Base-by-base conservation (phyloP, 139 green algal species). In the Spirogloea muscicola region DNA sequence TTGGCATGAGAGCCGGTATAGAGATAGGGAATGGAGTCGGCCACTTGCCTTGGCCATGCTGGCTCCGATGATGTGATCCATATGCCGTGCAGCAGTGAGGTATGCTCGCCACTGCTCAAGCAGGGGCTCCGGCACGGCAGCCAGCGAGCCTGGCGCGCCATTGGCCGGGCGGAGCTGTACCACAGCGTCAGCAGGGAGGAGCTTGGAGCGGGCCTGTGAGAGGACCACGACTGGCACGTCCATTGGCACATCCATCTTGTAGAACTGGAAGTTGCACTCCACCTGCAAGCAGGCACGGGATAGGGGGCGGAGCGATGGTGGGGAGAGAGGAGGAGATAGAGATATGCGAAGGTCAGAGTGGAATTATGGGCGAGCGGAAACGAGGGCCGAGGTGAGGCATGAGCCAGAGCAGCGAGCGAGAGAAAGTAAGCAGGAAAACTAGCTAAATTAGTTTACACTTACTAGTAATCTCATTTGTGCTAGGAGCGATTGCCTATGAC, bases 231-330 rank as follows among this genome's bases (percentile, higher is more conserved):
- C 42, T 0, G 44, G 34, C 2, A 80, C 1, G 46, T 80, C 63
- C 9, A n/a, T 49, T 18, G 10, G 37, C 63, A 80, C 29, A 9
- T 57, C 37, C 72, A 80, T 68, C 39, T 52, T 73, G 79, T 84
- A 79, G 49, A 68, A 84, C 60, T 84, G 63, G 67, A 84, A 84
- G 41, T 84, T 76, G 52, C 72, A 84, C 4, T 84, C 78, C 5
- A 82, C 5, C 68, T 74, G 58, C 10, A 74, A 21, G n/a, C n/a
- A n/a, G n/a, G n/a, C n/a, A n/a, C n/a, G n/a, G n/a, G n/a, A n/a
- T n/a, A n/a, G n/a, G n/a, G n/a, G n/a, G n/a, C n/a, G n/a, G n/a
- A n/a, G n/a, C n/a, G n/a, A n/a, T n/a, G n/a, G n/a, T n/a, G n/a
- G n/a, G n/a, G n/a, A n/a, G n/a, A n/a, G n/a, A n/a, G n/a, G n/a